These are phyloP conservation scores for Gillenia trifoliata DNA, from an alignment of 306 rosid species.

Conservation along the genomic window DNA sequence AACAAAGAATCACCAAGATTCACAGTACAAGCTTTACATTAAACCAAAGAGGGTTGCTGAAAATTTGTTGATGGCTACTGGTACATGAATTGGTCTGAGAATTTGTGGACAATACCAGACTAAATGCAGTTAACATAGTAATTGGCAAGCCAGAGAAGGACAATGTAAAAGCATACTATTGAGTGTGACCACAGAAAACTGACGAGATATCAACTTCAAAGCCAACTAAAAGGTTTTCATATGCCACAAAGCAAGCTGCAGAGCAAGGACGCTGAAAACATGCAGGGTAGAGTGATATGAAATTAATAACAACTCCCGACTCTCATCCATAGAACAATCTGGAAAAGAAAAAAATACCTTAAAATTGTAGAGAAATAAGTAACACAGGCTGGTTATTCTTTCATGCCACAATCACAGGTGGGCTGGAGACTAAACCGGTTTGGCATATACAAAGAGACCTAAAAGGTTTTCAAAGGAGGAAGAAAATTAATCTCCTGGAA, in stretches of 20 bases:
- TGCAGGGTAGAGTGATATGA: neutral
- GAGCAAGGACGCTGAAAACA: neutral
- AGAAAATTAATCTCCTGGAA: neutral
- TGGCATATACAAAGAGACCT: neutral
- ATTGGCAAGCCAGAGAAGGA: neutral
- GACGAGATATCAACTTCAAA: neutral
- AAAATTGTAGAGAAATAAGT: neutral
- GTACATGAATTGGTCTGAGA: neutral
- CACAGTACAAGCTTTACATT: neutral
- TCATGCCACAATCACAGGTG: neutral
- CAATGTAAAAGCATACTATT: neutral
- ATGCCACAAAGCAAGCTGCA: neutral
- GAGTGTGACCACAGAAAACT: neutral
- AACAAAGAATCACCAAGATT: neutral
- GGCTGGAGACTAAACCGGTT: neutral
- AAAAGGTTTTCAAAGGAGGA: neutral
- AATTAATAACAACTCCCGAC: neutral
- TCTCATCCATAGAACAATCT: neutral
- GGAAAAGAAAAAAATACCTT: neutral
- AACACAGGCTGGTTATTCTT: neutral
- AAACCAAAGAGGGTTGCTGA: conserved; percentile 1
- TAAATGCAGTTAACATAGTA: neutral
- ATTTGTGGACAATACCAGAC: neutral
- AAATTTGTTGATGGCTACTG: neutral
- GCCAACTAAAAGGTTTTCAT: neutral